Base-by-base conservation (phyloP, 169 alveolate species). In the Cyclospora cayetanensis region DNA sequence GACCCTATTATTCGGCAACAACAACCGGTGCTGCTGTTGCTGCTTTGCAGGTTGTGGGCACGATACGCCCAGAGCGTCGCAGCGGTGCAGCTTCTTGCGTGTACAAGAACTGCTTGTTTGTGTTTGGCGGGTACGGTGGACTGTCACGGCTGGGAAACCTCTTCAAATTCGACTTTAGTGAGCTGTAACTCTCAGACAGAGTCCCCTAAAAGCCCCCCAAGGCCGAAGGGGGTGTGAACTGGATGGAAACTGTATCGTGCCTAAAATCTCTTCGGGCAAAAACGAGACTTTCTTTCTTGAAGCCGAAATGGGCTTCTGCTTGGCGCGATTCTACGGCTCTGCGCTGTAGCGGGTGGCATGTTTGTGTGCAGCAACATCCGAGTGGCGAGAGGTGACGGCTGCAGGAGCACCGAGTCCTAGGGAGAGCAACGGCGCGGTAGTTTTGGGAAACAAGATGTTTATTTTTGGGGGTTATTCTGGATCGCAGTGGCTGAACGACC, bases 381-480 rank as follows among this genome's bases (percentile, higher is more conserved):
- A 72, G 72, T 74, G 83, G 92, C 34, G 66, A 22, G 52, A 68
- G 43, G 39, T 85, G 12, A 66, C 25, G 35, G 77, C 82, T 20
- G 95, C 95, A 7, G 41, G 87, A 20, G 84, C 74, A 2, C 97
- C 97, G n/a, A 86, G 93, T 60, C 95, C 94, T 0, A 53, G 97
- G 63, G 96, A 94, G 88, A 94, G 94, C 90, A 95, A 94, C 93
- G 96, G 96, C 29, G 97, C 98, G 35, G 97, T 96, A 39, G 96
- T 96, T 29, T 96, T 96, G 77, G 96, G 96, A 39, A 96, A 94
- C 70, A 77, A 94, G 18, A 94, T 96, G 97, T 96, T 66, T 60
- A 94, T 97, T 29, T 97, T 96, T 93, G 98, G 98, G 34, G 98
- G 98, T 1, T 96, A 96, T 70, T 96, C 96, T 42, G 98, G 98